Percentiles rank a stretch among this genome's conserved stretches.
Conservation (phyloP, 2,329 filamentous ascomycete genomes). For the Aspergillus latus region DNA sequence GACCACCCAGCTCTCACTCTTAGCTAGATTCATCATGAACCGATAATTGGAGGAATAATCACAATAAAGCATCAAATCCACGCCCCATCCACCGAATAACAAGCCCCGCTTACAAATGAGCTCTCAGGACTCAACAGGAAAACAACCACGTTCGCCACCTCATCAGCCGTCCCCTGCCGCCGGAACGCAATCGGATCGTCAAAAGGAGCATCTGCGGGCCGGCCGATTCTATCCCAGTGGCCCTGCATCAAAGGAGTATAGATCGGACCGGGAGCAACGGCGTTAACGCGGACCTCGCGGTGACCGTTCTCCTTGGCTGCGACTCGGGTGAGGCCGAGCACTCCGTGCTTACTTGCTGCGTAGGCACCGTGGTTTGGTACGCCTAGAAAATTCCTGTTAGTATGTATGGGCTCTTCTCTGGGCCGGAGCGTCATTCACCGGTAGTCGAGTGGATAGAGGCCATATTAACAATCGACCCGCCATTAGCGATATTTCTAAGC, state of each 20-base stretch:
- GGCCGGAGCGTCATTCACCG: too few species aligned
- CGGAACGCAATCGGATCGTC: background rate
- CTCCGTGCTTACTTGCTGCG: constrained; percentile 1
- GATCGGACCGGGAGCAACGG: constrained; percentile 8
- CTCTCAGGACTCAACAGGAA: background rate
- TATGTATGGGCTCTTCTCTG: too few species aligned
- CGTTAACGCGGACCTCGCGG: constrained; percentile 2
- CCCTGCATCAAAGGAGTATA: background rate
- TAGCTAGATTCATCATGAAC: too few species aligned
- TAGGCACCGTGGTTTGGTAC: constrained; percentile 3
- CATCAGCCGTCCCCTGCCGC: background rate
- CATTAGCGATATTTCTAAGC: background rate
- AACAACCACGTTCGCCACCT: background rate
- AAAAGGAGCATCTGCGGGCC: background rate
- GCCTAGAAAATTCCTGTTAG: background rate
- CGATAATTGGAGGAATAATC: too few species aligned
- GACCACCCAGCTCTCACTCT: too few species aligned
- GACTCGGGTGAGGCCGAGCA: background rate
- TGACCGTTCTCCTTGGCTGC: constrained; percentile 8
- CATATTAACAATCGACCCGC: constrained; percentile 10
- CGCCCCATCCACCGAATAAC: background rate
- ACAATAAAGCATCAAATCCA: too few species aligned
- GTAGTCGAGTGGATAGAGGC: background rate
- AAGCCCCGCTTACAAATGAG: background rate
- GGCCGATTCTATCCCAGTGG: too few species aligned